phyloP scores from a whole-genome alignment of 2,329 filamentous ascomycete genomes.

The Alternaria atra region DNA sequence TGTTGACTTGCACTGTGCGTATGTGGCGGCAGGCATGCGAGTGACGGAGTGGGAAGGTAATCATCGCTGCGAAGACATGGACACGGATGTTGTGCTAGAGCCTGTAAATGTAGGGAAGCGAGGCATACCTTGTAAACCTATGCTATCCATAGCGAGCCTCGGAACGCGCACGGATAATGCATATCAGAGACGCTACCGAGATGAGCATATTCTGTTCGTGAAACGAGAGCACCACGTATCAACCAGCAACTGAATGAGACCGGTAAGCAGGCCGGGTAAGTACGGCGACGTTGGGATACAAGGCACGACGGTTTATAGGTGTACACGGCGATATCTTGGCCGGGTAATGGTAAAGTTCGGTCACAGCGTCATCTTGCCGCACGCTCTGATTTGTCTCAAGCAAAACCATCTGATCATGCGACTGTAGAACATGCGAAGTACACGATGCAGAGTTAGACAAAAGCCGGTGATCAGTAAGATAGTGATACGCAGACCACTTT shows the following conservation, averaged over 20 bases:
- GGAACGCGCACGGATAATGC: not conserved
- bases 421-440: constrained; percentile 12
- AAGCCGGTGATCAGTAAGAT: constrained; percentile 10
- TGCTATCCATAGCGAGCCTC: not conserved
- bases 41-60: constrained; percentile 9
- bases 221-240: not conserved
- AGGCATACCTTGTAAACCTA: constrained; percentile 1
- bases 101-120: not conserved
- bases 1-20: constrained; percentile 5
- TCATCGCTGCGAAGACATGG: constrained; percentile 18
- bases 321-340: constrained; percentile 12
- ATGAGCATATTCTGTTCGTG: not conserved
- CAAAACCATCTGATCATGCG: constrained; percentile 16
- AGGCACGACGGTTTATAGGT: constrained; percentile 7
- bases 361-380: constrained; percentile 4
- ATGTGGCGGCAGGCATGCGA: constrained; percentile 23
- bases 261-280: not conserved
- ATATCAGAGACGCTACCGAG: not conserved
- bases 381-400: constrained; percentile 3
- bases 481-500: constrained; percentile 22
- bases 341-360: constrained; percentile 2
- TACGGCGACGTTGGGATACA: constrained; percentile 9
- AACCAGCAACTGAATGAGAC: not conserved
- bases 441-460: constrained; percentile 8
- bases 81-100: constrained; percentile 6